Evolutionary conservation across 495 filamentous ascomycete species (phyloP).

Genomic region (Talaromyces thailandensis): DNA sequence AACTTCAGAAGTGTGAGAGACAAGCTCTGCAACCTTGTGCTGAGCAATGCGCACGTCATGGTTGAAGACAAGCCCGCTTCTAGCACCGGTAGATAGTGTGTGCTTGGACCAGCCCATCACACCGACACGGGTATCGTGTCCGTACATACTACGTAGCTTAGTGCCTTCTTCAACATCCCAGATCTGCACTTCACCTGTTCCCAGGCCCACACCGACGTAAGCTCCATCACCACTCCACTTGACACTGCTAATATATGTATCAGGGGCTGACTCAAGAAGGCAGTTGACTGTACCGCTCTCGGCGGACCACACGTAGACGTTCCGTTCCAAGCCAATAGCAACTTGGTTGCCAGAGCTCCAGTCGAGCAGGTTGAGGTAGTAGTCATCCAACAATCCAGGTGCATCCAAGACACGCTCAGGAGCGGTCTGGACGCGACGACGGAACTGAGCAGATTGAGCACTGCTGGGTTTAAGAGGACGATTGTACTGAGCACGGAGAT

Average conservation of each 20-base stretch:
- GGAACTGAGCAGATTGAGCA: constrained; percentile 68
- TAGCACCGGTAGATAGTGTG: constrained; percentile 86
- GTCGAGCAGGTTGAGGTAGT: constrained; percentile 97
- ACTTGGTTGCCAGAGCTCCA: constrained; percentile 98
- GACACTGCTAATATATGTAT: constrained; percentile 95
- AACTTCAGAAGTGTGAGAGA: constrained; percentile 93
- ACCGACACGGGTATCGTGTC: constrained; percentile 91
- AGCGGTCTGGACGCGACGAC: constrained; percentile 83
- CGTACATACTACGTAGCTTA: constrained; percentile 96
- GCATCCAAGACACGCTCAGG: constrained; percentile 97
- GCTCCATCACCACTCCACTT: constrained; percentile 98
- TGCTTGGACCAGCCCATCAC: constrained; percentile 99
- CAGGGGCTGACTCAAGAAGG: constrained; percentile 73
- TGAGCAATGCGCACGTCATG: constrained; percentile 97
- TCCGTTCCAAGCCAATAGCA: constrained; percentile 92
- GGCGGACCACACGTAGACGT: constrained; percentile 98
- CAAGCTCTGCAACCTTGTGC: constrained; percentile 95
- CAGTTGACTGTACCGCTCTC: constrained; percentile 81
- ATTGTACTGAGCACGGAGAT: constrained; percentile 96
- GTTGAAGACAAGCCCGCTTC: constrained; percentile 95
- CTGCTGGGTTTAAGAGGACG: constrained; percentile 77
- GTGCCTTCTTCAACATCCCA: constrained; percentile 95
- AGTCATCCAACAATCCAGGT: constrained; percentile 91
- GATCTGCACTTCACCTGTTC: constrained; percentile 94
- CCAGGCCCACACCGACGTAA: constrained; percentile 91